Percentiles rank a stretch among this genome's conserved stretches.
Evolutionary conservation across 768 basidiomycete species (phyloP).

Genomic region (Boletus subparvulus): DNA sequence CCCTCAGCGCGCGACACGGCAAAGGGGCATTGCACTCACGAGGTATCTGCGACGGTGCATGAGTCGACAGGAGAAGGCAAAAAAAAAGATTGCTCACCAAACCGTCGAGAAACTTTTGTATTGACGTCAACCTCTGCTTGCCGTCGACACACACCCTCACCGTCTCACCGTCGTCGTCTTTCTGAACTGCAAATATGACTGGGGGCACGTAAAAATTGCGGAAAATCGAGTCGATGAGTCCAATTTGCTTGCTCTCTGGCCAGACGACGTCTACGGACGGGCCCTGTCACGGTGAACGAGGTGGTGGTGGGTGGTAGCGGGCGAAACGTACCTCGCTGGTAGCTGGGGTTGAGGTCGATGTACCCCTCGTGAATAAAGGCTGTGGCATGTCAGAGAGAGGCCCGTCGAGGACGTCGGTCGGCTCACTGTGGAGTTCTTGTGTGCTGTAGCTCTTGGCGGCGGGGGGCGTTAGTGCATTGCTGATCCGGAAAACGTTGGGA

Average conservation of each 20-base stretch:
- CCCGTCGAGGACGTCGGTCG: neutral
- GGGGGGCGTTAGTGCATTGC: constrained; percentile 41
- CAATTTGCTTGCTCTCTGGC: constrained; percentile 64
- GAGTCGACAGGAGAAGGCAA: constrained; percentile 3
- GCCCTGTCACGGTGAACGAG: neutral
- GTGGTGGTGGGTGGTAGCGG: neutral
- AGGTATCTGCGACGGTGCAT: constrained; percentile 43
- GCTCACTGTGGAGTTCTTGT: constrained; percentile 47
- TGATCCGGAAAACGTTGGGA: constrained; percentile 44
- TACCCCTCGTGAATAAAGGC: constrained; percentile 65
- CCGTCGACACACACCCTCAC: constrained; percentile 51
- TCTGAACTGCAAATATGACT: constrained; percentile 45
- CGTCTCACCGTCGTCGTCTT: constrained; percentile 41
- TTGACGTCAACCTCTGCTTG: constrained; percentile 51
- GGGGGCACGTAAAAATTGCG: constrained; percentile 56
- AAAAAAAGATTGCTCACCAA: constrained; percentile 26
- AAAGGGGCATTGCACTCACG: constrained; percentile 38
- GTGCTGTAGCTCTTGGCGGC: constrained; percentile 44
- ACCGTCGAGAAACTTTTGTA: constrained; percentile 49
- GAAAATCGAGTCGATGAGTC: constrained; percentile 50
- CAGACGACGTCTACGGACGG: constrained; percentile 65
- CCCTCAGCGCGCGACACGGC: constrained; percentile 8
- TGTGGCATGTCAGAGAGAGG: constrained; percentile 24
- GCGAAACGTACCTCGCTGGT: constrained; percentile 60
- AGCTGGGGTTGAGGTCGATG: constrained; percentile 69